phyloP scores from a whole-genome alignment of 1,284 basidiomycete genomes.

The Neotropicomus parvogracilis region DNA sequence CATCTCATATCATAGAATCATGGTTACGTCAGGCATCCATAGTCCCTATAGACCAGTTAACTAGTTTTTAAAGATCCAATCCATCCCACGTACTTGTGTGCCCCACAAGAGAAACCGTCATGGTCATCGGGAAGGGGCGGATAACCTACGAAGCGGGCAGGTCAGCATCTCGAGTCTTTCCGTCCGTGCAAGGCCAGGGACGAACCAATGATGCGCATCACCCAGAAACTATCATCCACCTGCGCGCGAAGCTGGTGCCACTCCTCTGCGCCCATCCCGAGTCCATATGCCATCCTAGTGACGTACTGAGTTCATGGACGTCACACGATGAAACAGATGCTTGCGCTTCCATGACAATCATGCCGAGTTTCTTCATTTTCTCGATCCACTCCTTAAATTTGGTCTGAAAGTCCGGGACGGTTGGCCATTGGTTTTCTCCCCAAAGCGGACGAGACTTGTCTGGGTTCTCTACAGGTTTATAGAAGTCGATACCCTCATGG shows the following conservation, averaged over 20 bases:
- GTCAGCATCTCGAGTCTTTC: neutral
- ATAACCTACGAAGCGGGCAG: constrained; percentile 51
- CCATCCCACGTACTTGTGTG: constrained; percentile 59
- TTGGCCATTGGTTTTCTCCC: constrained; percentile 85
- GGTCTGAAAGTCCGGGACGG: constrained; percentile 51
- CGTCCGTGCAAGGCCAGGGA: neutral
- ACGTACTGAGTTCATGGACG: constrained; percentile 1
- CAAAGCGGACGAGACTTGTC: constrained; percentile 67
- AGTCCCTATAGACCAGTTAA: constrained; percentile 52
- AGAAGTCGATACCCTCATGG: constrained; percentile 83
- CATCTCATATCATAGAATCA: neutral
- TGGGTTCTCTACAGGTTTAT: constrained; percentile 65
- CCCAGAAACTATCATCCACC: constrained; percentile 84
- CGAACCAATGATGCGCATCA: constrained; percentile 76
- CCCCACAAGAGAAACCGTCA: constrained; percentile 81
- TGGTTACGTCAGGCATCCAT: constrained; percentile 78
- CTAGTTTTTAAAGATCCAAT: constrained; percentile 1
- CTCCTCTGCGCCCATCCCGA: constrained; percentile 69
- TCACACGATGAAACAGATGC: constrained; percentile 27
- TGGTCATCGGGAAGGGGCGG: constrained; percentile 75
- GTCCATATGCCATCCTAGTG: constrained; percentile 71
- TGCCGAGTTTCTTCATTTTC: constrained; percentile 78
- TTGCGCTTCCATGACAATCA: constrained; percentile 79
- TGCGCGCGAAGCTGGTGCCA: constrained; percentile 61
- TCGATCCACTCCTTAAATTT: constrained; percentile 70